Evolutionary conservation across 805 yeast genomes (phyloP).

Genomic region (Lipomyces lipofer): DNA sequence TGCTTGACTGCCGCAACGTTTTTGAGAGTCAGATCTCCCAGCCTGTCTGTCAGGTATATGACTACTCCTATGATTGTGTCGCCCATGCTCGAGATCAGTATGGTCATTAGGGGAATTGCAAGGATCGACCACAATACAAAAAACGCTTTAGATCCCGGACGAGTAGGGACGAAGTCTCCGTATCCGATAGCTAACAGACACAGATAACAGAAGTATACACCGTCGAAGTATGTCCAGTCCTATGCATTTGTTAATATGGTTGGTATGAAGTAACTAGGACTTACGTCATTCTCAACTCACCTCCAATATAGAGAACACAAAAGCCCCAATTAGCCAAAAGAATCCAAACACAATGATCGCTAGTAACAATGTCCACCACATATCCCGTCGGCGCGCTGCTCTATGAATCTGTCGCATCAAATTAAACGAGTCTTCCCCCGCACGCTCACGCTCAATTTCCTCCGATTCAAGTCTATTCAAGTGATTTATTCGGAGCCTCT

Average conservation of each 20-base stretch:
- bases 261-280: too few species aligned
- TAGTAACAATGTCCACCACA: not conserved
- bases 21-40: slow-evolving; percentile 9
- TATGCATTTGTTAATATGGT: too few species aligned
- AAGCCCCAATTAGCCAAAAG: slow-evolving; percentile 75
- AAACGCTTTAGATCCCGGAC: slow-evolving; percentile 67
- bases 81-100: slow-evolving; percentile 69
- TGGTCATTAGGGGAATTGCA: slow-evolving; percentile 87
- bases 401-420: slow-evolving; percentile 55
- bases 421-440: slow-evolving; percentile 49
- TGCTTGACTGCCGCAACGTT: slow-evolving; percentile 1
- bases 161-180: slow-evolving; percentile 68
- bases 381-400: slow-evolving; percentile 37
- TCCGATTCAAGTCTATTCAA: slow-evolving; percentile 32
- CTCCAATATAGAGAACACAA: slow-evolving; percentile 61
- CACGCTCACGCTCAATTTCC: not conserved
- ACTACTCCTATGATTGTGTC: slow-evolving; percentile 46
- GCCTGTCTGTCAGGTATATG: not conserved
- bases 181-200: slow-evolving; percentile 82
- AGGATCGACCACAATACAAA: slow-evolving; percentile 78
- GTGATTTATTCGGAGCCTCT: slow-evolving; percentile 47
- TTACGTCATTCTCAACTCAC: too few species aligned
- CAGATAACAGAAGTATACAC: slow-evolving; percentile 73
- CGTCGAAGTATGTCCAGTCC: slow-evolving; percentile 68
- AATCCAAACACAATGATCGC: slow-evolving; percentile 22